These are phyloP conservation scores for Hypoxylon crocopeplum DNA, from an alignment of 495 filamentous ascomycete species.

Conservation along the genomic window DNA sequence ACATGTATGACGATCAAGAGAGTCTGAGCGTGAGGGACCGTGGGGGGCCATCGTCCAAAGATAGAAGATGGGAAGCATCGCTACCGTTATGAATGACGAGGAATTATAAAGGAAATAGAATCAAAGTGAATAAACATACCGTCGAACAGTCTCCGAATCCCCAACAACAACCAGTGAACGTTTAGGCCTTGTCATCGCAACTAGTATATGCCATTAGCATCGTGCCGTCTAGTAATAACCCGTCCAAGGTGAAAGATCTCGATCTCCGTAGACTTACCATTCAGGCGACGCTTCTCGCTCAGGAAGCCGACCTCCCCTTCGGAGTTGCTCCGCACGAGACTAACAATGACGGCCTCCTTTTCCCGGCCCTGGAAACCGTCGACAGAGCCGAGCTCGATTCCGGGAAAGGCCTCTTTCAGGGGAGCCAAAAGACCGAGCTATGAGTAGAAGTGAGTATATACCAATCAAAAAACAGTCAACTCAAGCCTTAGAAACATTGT, in stretches of 20 bases:
- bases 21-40: constrained; percentile 16
- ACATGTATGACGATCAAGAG: constrained; percentile 17
- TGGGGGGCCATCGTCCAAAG: background rate
- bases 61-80: too few species aligned
- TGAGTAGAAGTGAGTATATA: too few species aligned
- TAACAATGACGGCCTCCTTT: constrained; percentile 94
- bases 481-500: background rate
- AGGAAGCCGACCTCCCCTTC: constrained; percentile 91
- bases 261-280: constrained; percentile 64
- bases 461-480: background rate
- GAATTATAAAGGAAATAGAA: constrained; percentile 19
- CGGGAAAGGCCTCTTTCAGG: constrained; percentile 80
- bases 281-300: constrained; percentile 88
- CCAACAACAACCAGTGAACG: constrained; percentile 90
- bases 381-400: constrained; percentile 89
- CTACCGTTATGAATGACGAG: background rate
- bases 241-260: background rate
- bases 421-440: constrained; percentile 76
- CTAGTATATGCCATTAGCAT: constrained; percentile 49
- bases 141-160: constrained; percentile 88
- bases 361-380: constrained; percentile 98
- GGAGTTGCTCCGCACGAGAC: constrained; percentile 86
- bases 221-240: background rate
- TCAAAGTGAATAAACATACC: too few species aligned
- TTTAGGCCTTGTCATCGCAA: constrained; percentile 94